Conservation (phyloP, 2,329 filamentous ascomycete genomes). For the Monosporascus sp. region DNA sequence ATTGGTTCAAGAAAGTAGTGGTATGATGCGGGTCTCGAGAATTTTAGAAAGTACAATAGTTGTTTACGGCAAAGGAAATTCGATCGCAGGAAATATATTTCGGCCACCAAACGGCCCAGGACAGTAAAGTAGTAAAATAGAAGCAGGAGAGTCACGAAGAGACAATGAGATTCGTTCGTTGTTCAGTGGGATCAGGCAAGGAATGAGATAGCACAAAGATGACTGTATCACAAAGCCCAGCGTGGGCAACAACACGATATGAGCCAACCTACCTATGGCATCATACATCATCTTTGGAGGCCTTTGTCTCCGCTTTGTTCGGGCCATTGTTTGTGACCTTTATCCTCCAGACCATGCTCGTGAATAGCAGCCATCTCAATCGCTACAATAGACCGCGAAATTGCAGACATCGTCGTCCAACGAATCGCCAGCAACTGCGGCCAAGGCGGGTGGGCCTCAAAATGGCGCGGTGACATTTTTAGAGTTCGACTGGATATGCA, state of each 20-base stretch:
- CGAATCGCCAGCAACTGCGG: constrained; percentile 16
- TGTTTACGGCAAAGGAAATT: constrained; percentile 10
- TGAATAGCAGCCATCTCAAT: constrained; percentile 6
- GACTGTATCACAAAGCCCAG: constrained; percentile 10
- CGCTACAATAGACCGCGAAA: constrained; percentile 1
- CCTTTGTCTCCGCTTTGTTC: constrained; percentile 23
- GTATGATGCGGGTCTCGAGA: constrained; percentile 7
- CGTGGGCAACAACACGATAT: not conserved
- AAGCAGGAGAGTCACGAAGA: constrained; percentile 15
- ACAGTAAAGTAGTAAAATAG: constrained; percentile 15
- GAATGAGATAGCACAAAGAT: constrained; percentile 13
- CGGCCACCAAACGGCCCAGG: constrained; percentile 6
- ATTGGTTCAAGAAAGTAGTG: not conserved
- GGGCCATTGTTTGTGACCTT: constrained; percentile 1
- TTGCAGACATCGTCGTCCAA: constrained; percentile 17
- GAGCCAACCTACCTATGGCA: constrained; percentile 8
- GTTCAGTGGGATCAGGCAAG: constrained; percentile 9
- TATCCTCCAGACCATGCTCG: constrained; percentile 1
- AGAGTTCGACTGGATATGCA: constrained; percentile 12
- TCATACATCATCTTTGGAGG: constrained; percentile 3
- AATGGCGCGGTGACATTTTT: constrained; percentile 9
- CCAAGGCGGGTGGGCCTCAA: constrained; percentile 14
- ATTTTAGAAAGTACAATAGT: constrained; percentile 11
- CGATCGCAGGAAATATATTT: constrained; percentile 14
- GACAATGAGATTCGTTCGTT: constrained; percentile 20